A percentile compares a stretch with the other conserved stretches of the same genome.
Conservation (phyloP, 1,284 basidiomycete species). For the Afroboletus lepidellus region DNA sequence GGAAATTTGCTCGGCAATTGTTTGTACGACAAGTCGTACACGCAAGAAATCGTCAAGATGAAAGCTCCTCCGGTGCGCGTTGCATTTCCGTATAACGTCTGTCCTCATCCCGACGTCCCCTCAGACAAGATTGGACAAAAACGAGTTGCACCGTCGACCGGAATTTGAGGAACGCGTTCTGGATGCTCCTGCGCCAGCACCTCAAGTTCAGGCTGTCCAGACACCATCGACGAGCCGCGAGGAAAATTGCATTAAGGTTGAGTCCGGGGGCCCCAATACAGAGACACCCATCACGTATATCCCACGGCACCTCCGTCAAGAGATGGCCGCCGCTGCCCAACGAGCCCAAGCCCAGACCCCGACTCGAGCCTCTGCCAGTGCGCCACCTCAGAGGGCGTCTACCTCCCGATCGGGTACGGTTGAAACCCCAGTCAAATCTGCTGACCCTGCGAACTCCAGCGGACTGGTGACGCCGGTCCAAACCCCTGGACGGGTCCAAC, state of each 20-base stretch:
- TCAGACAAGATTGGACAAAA: conserved; percentile 77
- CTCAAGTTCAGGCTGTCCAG: background rate
- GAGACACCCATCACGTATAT: conserved; percentile 24
- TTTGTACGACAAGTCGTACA: conserved; percentile 90
- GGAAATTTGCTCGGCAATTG: conserved; percentile 96
- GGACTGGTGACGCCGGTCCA: conserved; percentile 24
- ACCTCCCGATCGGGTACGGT: conserved; percentile 2
- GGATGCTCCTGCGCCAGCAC: background rate
- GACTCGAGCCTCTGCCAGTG: background rate
- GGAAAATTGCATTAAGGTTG: conserved; percentile 20
- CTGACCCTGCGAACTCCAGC: background rate
- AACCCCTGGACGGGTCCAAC: conserved; percentile 14
- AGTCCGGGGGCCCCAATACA: conserved; percentile 3
- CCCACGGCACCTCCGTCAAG: conserved; percentile 27
- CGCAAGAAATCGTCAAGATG: conserved; percentile 83
- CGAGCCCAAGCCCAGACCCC: conserved; percentile 5
- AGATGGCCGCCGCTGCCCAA: conserved; percentile 16
- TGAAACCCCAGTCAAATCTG: background rate
- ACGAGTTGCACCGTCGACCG: conserved; percentile 72
- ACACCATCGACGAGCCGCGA: background rate
- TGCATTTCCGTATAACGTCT: background rate
- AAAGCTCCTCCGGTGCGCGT: conserved; percentile 73
- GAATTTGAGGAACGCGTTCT: conserved; percentile 58
- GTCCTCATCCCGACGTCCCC: background rate
- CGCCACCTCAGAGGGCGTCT: background rate